A percentile compares a stretch with the other conserved stretches of the same genome.
Evolutionary conservation across 495 filamentous ascomycete genomes (phyloP).

Genomic region (Astrothelium subdiscretum): DNA sequence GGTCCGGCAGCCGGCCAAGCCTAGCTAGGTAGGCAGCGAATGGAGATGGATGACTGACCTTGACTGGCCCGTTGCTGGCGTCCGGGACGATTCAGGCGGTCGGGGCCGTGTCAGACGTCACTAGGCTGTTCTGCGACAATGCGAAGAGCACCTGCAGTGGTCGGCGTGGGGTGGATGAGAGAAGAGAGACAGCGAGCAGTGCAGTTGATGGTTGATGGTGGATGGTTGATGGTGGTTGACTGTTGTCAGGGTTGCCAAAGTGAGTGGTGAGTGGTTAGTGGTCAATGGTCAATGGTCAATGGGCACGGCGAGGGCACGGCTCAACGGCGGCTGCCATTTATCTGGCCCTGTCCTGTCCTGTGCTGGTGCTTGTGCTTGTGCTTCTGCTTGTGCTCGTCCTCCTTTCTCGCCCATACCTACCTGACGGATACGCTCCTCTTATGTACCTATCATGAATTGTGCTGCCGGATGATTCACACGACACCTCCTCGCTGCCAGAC

Average conservation of each 20-base stretch:
- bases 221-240: neutral
- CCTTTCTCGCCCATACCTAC: neutral
- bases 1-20: neutral
- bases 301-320: neutral
- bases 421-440: too few relatives aligned
- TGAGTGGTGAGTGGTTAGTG: neutral
- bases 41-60: neutral
- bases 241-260: neutral
- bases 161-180: neutral
- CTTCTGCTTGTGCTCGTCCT: too few relatives aligned
- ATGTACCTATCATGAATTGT: too few relatives aligned
- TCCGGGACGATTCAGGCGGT: neutral
- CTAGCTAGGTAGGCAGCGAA: slow-evolving; percentile 1
- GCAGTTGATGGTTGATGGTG: neutral
- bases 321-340: neutral
- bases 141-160: neutral
- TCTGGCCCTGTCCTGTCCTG: neutral
- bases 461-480: neutral
- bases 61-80: neutral
- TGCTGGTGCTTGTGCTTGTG: too few relatives aligned
- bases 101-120: neutral
- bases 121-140: slow-evolving; percentile 1
- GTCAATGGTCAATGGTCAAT: too few relatives aligned
- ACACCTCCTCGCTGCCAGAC: too few relatives aligned
- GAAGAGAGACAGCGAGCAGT: neutral